Percentiles rank a stretch among this genome's conserved stretches.
These are phyloP conservation scores for Tolypocladium sp. DNA, from an alignment of 2,329 filamentous ascomycete genomes.

Conservation along the genomic window DNA sequence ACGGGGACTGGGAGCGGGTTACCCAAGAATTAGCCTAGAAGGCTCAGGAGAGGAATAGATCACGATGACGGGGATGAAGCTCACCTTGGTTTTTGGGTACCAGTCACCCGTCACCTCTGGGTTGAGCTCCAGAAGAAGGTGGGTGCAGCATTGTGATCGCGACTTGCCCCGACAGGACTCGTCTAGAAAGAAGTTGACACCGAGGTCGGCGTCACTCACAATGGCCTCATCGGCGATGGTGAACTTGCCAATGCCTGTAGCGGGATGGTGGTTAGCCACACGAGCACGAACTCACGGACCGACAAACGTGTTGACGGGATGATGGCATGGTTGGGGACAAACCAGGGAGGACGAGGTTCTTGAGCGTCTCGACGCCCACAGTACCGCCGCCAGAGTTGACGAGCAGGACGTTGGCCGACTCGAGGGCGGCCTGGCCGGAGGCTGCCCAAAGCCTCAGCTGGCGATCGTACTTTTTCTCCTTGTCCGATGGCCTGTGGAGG, in stretches of 20 bases:
- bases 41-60: neutral
- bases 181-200: constrained; percentile 95
- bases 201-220: constrained; percentile 76
- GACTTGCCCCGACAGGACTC: constrained; percentile 66
- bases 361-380: constrained; percentile 82
- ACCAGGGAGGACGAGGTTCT: constrained; percentile 93
- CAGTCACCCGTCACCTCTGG: constrained; percentile 80
- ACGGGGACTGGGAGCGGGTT: constrained; percentile 11
- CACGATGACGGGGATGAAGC: neutral
- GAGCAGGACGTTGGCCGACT: constrained; percentile 83
- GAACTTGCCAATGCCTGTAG: constrained; percentile 71
- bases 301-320: constrained; percentile 24
- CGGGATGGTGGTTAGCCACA: neutral
- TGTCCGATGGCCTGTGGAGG: constrained; percentile 46
- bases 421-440: constrained; percentile 79
- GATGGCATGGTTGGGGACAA: constrained; percentile 8
- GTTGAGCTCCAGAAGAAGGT: constrained; percentile 78
- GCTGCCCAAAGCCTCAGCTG: constrained; percentile 95
- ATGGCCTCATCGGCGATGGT: constrained; percentile 75
- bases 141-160: constrained; percentile 69
- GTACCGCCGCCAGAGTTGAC: constrained; percentile 82
- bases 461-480: constrained; percentile 79
- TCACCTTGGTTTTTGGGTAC: constrained; percentile 37
- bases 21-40: neutral
- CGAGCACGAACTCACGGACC: neutral